Percentiles rank a stretch among this genome's conserved stretches.
Evolutionary conservation across 129 eudicot species (phyloP).

Genomic region (Lonicera japonica): DNA sequence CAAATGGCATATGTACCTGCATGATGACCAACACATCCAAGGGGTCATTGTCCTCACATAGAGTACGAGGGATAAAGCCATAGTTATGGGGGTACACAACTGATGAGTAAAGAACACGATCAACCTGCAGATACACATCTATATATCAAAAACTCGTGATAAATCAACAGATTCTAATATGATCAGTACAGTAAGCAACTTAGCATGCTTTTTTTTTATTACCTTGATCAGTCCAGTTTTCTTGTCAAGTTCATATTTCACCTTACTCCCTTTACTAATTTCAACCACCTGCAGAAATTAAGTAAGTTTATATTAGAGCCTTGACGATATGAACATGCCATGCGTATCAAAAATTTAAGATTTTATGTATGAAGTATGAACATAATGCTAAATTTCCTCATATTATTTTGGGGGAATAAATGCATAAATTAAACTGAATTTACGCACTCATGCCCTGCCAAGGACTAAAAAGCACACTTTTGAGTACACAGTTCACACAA

Average conservation of each 20-base stretch:
- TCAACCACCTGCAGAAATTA: constrained; percentile 72
- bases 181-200: constrained; percentile 5
- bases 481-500: too few species aligned
- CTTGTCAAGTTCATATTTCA: constrained; percentile 94
- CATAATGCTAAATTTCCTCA: background rate
- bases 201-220: background rate
- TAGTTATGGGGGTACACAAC: constrained; percentile 96
- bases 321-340: too few species aligned
- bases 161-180: constrained; percentile 10
- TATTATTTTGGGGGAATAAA: background rate
- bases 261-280: constrained; percentile 91
- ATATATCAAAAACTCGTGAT: background rate
- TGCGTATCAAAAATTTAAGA: too few species aligned
- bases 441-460: too few species aligned
- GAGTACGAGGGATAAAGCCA: constrained; percentile 90
- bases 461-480: too few species aligned
- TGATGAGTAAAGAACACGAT: constrained; percentile 89
- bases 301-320: background rate
- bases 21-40: constrained; percentile 87
- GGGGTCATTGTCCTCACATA: constrained; percentile 91
- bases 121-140: constrained; percentile 54
- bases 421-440: constrained; percentile 8
- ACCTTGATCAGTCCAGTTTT: constrained; percentile 92
- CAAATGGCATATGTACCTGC: constrained; percentile 51
- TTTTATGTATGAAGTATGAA: background rate